Evolutionary conservation across 352 stramenopile genomes (phyloP).

Genomic region (Chrysophaeum taylorii): DNA sequence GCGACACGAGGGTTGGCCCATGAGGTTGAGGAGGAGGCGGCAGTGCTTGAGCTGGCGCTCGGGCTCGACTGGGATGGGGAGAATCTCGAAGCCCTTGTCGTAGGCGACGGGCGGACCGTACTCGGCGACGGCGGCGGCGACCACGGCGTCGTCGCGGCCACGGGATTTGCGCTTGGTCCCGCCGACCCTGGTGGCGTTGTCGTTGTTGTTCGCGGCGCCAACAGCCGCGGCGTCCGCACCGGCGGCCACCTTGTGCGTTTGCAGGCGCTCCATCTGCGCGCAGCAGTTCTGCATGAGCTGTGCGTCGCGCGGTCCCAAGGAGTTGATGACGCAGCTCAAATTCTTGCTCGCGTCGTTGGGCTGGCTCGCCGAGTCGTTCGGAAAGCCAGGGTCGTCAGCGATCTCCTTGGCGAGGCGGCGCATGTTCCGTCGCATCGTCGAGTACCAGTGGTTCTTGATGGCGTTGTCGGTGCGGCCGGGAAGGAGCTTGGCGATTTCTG

Average conservation of each 20-base stretch:
- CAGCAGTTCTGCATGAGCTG: slow-evolving; percentile 2
- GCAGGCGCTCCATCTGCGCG: neutral
- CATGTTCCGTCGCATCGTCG: slow-evolving; percentile 75
- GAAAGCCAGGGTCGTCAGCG: neutral
- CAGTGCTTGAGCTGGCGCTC: neutral
- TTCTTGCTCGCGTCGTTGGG: neutral
- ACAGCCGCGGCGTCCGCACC: too few species aligned
- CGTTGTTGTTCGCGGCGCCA: too few species aligned
- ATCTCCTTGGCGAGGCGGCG: slow-evolving; percentile 60
- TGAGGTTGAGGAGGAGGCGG: neutral
- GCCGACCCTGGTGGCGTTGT: too few species aligned
- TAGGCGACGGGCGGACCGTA: too few species aligned
- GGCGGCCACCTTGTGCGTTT: too few species aligned
- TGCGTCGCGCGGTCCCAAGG: neutral
- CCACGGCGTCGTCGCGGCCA: too few species aligned
- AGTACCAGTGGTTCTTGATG: slow-evolving; percentile 85
- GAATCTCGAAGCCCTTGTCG: slow-evolving; percentile 5
- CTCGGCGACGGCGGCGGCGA: too few species aligned
- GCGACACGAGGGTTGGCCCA: neutral
- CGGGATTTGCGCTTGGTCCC: too few species aligned
- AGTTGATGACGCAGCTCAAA: neutral
- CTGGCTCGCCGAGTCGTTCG: too few species aligned
- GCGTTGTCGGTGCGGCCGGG: slow-evolving; percentile 71
- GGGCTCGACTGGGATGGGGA: neutral
- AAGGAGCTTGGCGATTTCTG: slow-evolving; percentile 72